A percentile compares a stretch with the other conserved stretches of the same genome.
Evolutionary conservation across 2,329 filamentous ascomycete species (phyloP).

Genomic region (Alternaria hordeiaustralica): DNA sequence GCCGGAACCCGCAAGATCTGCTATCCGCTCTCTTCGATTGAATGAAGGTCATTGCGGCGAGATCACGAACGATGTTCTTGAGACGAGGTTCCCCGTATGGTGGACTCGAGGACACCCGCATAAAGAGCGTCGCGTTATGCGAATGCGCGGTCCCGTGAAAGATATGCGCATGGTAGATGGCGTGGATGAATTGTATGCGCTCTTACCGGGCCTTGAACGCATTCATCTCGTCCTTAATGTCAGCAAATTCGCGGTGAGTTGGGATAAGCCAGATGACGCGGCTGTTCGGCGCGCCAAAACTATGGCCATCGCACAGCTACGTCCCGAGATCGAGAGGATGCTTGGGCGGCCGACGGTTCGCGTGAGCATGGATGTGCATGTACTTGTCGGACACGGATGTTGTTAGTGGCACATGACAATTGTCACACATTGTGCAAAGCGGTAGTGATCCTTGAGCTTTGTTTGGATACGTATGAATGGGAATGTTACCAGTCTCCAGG

Average conservation of each 20-base stretch:
- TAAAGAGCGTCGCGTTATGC: not conserved
- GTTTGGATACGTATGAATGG: no score
- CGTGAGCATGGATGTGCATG: not conserved
- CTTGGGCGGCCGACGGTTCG: not conserved
- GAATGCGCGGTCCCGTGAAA: not conserved
- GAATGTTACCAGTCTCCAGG: not conserved
- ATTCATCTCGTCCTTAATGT: not conserved
- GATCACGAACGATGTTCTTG: not conserved
- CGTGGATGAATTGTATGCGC: not conserved
- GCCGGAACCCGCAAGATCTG: not conserved
- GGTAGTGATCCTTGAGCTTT: not conserved
- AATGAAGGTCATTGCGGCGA: not conserved
- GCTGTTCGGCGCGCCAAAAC: not conserved
- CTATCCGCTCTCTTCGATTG: not conserved
- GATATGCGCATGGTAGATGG: not conserved
- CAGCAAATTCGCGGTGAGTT: not conserved
- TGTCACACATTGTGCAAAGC: not conserved
- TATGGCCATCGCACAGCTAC: not conserved
- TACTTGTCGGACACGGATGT: not conserved
- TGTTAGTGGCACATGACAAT: not conserved
- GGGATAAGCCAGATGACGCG: not conserved
- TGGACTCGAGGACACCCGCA: not conserved
- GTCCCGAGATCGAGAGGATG: not conserved
- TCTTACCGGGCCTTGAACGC: not conserved
- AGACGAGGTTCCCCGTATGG: not conserved